A percentile compares a stretch with the other conserved stretches of the same genome.
Conservation (phyloP, 208 protist genomes). For the Acanthamoeba triangularis region DNA sequence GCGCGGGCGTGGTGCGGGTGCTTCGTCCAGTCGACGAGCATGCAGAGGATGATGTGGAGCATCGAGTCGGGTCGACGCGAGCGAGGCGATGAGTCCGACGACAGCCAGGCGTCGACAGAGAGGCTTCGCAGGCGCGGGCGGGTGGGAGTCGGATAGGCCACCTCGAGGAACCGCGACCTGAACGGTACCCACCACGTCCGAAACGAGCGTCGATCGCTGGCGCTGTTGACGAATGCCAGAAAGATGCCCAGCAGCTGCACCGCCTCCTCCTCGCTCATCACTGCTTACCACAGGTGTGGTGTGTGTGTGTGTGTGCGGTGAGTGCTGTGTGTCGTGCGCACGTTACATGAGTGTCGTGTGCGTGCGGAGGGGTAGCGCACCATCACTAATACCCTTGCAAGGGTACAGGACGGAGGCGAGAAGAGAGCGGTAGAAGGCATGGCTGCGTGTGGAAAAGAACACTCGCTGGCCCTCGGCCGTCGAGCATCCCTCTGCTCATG, state of each 20-base stretch:
- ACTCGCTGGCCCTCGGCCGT: neutral
- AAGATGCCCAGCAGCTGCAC: conserved; percentile 67
- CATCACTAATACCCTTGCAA: neutral
- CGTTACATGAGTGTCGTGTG: neutral
- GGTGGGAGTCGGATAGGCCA: neutral
- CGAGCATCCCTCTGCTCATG: neutral
- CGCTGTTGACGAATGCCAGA: conserved; percentile 28
- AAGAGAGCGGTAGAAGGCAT: neutral
- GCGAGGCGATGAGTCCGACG: neutral
- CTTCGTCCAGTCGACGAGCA: conserved; percentile 14
- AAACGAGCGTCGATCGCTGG: neutral
- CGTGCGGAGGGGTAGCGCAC: neutral
- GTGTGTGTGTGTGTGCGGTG: neutral
- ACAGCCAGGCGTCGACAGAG: neutral
- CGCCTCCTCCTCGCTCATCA: conserved; percentile 47
- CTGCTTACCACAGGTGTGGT: neutral
- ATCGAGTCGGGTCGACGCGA: neutral
- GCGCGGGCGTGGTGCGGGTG: neutral
- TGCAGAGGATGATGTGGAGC: neutral
- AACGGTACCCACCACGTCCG: conserved; percentile 4
- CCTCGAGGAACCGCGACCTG: conserved; percentile 41
- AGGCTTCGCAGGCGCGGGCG: neutral
- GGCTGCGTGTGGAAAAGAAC: neutral
- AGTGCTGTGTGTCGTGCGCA: neutral
- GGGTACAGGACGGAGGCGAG: neutral